Percentiles rank a stretch among this genome's conserved stretches.
Evolutionary conservation across 1,284 basidiomycete species (phyloP).

Genomic region (Rhodotorula sp.): DNA sequence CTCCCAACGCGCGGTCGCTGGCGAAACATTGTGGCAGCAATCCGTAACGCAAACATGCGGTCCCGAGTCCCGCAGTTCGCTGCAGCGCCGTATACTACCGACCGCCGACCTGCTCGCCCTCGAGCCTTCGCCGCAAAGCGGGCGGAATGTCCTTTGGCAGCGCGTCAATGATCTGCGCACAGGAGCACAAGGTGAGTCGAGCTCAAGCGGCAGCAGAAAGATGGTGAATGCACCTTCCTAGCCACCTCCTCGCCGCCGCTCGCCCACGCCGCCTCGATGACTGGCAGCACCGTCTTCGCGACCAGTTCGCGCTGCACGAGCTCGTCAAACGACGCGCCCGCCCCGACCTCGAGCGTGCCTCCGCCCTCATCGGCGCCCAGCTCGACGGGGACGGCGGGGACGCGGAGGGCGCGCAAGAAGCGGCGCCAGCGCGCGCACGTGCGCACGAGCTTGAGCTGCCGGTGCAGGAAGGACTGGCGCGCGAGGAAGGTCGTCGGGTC

Average conservation of each 20-base stretch:
- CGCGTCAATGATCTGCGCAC: conserved; percentile 55
- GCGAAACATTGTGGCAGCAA: too few species aligned
- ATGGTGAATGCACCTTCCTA: conserved; percentile 68
- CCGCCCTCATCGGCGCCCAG: neutral
- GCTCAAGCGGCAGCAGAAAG: too few species aligned
- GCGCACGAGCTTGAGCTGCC: conserved; percentile 70
- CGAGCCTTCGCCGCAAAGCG: conserved; percentile 27
- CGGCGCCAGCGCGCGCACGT: conserved; percentile 76
- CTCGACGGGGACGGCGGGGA: conserved; percentile 18
- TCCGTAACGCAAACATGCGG: too few species aligned
- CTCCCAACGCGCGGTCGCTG: too few species aligned
- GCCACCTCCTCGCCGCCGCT: conserved; percentile 75
- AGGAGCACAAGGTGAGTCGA: neutral
- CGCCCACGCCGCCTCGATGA: conserved; percentile 79
- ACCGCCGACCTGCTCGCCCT: conserved; percentile 19
- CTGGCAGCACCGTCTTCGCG: conserved; percentile 63
- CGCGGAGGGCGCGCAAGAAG: conserved; percentile 53
- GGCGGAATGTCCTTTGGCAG: conserved; percentile 29
- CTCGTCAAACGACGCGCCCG: conserved; percentile 56
- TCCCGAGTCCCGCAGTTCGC: too few species aligned
- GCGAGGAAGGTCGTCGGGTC: conserved; percentile 74
- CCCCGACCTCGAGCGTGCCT: conserved; percentile 3
- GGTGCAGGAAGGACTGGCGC: conserved; percentile 67
- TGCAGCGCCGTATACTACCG: neutral
- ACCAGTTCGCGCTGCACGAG: conserved; percentile 63